Evolutionary conservation across 2,329 filamentous ascomycete species (phyloP).

Genomic region (Fusarium nodosum): DNA sequence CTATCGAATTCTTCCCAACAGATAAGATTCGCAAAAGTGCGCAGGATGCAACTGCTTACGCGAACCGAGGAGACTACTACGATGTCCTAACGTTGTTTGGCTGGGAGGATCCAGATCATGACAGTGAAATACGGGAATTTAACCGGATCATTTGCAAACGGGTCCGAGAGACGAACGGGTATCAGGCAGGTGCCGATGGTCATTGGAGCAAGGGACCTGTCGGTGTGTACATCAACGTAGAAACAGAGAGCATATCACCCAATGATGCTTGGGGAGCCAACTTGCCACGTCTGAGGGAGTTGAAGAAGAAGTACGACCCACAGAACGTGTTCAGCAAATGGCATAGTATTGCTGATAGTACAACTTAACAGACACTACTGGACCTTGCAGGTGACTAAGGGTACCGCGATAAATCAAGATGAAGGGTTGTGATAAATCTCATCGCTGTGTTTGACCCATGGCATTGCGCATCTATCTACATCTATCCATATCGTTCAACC

Average conservation of each 20-base stretch:
- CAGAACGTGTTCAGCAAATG: conserved; percentile 54
- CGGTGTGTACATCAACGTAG: conserved; percentile 52
- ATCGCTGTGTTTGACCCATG: background rate
- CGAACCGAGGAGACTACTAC: conserved; percentile 60
- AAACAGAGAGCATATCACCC: conserved; percentile 44
- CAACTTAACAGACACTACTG: background rate
- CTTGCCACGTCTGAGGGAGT: conserved; percentile 46
- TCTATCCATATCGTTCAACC: background rate
- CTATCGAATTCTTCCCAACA: conserved; percentile 60
- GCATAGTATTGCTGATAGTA: conserved; percentile 40
- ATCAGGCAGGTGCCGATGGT: conserved; percentile 32
- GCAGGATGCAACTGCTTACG: conserved; percentile 58
- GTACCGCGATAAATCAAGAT: background rate
- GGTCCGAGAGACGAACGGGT: conserved; percentile 47
- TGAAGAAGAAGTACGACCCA: conserved; percentile 55
- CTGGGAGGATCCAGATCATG: conserved; percentile 58
- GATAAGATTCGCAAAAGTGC: conserved; percentile 56
- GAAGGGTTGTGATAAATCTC: background rate
- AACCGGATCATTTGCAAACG: conserved; percentile 53
- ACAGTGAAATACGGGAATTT: conserved; percentile 55
- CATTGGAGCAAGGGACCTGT: conserved; percentile 45
- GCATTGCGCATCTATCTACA: background rate
- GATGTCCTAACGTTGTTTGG: conserved; percentile 58
- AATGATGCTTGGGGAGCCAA: conserved; percentile 53
- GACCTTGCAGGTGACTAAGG: no score